Evolutionary conservation across 2,329 filamentous ascomycete genomes (phyloP).

Genomic region (Lecanosticta acicola): DNA sequence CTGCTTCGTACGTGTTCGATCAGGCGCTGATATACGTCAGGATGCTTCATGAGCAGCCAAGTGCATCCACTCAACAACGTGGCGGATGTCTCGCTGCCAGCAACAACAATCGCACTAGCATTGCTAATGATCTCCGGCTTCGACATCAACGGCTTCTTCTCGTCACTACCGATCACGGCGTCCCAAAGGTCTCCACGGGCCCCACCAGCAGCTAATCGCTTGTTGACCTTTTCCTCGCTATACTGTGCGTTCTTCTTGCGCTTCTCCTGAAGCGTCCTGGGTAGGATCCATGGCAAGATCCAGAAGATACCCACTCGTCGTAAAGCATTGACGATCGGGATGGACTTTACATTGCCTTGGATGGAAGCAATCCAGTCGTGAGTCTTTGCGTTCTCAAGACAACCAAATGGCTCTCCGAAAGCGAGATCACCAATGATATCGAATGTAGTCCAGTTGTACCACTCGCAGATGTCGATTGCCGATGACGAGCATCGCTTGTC

Average conservation of each 20-base stretch:
- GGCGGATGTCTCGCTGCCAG: constrained; percentile 36
- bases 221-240: constrained; percentile 1
- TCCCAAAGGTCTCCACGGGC: constrained; percentile 9
- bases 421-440: constrained; percentile 4
- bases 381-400: not conserved
- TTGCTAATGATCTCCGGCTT: constrained; percentile 8
- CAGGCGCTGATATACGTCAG: constrained; percentile 25
- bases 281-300: constrained; percentile 1
- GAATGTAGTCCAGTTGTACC: too few relatives aligned
- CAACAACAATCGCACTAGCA: constrained; percentile 31
- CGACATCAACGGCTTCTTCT: constrained; percentile 12
- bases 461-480: too few relatives aligned
- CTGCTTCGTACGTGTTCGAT: constrained; percentile 31
- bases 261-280: not conserved
- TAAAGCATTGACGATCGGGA: constrained; percentile 1
- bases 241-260: constrained; percentile 3
- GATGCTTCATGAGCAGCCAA: constrained; percentile 29
- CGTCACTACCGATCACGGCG: constrained; percentile 22
- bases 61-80: constrained; percentile 30
- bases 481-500: too few relatives aligned
- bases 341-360: constrained; percentile 1
- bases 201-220: not conserved
- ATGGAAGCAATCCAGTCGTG: constrained; percentile 4
- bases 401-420: constrained; percentile 2
- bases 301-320: constrained; percentile 7